Conservation (phyloP, 2,329 filamentous ascomycete genomes). For the Neurospora sp. region DNA sequence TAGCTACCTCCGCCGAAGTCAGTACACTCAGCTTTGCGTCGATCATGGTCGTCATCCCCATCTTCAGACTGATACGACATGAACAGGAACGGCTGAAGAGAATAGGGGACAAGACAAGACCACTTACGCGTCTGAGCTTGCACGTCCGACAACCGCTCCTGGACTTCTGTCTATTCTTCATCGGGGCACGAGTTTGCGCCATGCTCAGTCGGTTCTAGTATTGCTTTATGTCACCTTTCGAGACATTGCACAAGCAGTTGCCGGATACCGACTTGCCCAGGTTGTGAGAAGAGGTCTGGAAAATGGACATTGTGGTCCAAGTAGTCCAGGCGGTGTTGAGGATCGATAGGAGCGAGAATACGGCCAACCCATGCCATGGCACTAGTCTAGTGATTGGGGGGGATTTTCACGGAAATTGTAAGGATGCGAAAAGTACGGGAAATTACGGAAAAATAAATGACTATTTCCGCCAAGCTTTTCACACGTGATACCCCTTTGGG, state of each 20-base stretch:
- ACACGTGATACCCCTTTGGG: not conserved
- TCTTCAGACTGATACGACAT: not conserved
- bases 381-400: not conserved
- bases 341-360: not conserved
- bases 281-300: not conserved
- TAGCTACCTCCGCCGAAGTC: conserved; percentile 9
- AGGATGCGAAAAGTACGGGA: not conserved
- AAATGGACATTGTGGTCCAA: not conserved
- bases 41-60: not conserved
- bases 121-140: conserved; percentile 19
- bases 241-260: not conserved
- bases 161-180: conserved; percentile 21
- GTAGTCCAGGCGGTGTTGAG: not conserved
- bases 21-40: not conserved
- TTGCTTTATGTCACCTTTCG: not conserved
- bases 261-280: not conserved
- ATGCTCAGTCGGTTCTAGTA: not conserved
- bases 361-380: not conserved
- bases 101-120: not conserved
- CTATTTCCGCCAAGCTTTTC: not conserved
- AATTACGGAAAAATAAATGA: not conserved
- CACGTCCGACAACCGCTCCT: conserved; percentile 20
- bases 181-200: conserved; percentile 3
- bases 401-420: not conserved
- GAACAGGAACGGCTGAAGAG: not conserved